Percentiles rank a stretch among this genome's conserved stretches.
These are phyloP conservation scores for Trypanosoma conorhini DNA, from an alignment of 208 protist species.

Conservation along the genomic window DNA sequence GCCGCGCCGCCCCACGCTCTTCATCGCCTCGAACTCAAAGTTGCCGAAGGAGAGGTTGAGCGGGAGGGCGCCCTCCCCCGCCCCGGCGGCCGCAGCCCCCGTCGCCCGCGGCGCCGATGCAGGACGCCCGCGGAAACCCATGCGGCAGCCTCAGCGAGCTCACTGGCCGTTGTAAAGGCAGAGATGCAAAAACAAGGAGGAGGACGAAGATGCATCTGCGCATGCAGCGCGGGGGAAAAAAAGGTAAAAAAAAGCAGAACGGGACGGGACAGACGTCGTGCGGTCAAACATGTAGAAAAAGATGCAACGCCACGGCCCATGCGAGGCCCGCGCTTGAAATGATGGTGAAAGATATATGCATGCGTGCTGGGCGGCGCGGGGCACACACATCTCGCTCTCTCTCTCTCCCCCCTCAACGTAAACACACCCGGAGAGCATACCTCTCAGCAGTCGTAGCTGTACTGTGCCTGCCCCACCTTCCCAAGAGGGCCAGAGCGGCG, in stretches of 20 bases:
- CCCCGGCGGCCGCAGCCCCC: not conserved
- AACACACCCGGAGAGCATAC: not conserved
- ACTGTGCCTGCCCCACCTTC: conserved; percentile 5
- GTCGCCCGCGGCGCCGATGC: not conserved
- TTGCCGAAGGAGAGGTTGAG: conserved; percentile 75
- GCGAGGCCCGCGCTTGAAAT: too few relatives aligned
- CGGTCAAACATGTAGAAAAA: not conserved
- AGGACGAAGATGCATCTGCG: not conserved
- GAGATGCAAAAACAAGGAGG: not conserved
- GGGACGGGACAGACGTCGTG: not conserved
- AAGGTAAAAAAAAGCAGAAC: not conserved
- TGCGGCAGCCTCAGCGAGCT: not conserved
- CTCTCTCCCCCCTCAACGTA: not conserved
- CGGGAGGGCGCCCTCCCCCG: conserved; percentile 41
- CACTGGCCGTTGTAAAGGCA: not conserved
- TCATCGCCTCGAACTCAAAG: conserved; percentile 82
- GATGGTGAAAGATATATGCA: too few relatives aligned
- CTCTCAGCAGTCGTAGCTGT: conserved; percentile 3
- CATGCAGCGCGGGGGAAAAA: not conserved
- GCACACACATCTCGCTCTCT: too few relatives aligned
- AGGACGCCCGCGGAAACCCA: conserved; percentile 5
- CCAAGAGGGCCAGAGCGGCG: not conserved
- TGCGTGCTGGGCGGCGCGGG: too few relatives aligned
- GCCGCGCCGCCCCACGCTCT: conserved; percentile 60
- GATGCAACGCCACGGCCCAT: not conserved